Base-by-base conservation (phyloP, 23 red algal genomes). In the Gracilaria caudata region DNA sequence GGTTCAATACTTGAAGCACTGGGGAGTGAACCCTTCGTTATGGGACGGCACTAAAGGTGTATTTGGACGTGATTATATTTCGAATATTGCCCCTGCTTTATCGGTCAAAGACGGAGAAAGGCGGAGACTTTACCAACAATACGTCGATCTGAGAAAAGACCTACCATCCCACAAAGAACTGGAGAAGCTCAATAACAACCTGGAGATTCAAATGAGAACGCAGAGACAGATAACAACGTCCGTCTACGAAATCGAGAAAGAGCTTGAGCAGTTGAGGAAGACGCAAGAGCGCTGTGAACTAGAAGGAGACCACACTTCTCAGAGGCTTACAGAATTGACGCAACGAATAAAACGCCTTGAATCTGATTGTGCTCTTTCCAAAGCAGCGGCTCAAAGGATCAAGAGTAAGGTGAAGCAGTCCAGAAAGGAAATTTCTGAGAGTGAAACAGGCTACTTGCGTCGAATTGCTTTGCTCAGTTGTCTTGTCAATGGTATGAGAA, bases 371-470 rank as follows among this genome's bases (percentile, higher is more conserved):
- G 43, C 70, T 2, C 29, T 47, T 24, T 75, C 70, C 29, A 75
- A 78, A 59, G 16, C 38, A 45, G 49, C 85, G 0, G 85, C 49
- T 32, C 4, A 64, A 33, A 40, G 46, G 59, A 78, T 89, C 3
- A 55, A 57, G 53, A 79, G 44, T 20, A 77, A 73, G 26, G 73
- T 89, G 70, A 66, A 40, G 32, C 45, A 78, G 57, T 39, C 72
- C 4, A 64, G 60, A 61, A 51, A 9, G 10, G 43, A 89, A 24
- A 43, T 79, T 29, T 68, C 55, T 30, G 85, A 89, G 30, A 39
- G 55, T 14, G 85, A 89, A 56, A 89, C 68, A 17, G 85, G 85
- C 25, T 89, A 58, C 72, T 44, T 78, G 85, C 71, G 56, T 28
- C 85, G 85, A 43, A 28, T 89, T 32, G 85, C 71, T 5, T 20